These are phyloP conservation scores for Delphinella strobiligena DNA, from an alignment of 2,329 filamentous ascomycete species.

Conservation along the genomic window DNA sequence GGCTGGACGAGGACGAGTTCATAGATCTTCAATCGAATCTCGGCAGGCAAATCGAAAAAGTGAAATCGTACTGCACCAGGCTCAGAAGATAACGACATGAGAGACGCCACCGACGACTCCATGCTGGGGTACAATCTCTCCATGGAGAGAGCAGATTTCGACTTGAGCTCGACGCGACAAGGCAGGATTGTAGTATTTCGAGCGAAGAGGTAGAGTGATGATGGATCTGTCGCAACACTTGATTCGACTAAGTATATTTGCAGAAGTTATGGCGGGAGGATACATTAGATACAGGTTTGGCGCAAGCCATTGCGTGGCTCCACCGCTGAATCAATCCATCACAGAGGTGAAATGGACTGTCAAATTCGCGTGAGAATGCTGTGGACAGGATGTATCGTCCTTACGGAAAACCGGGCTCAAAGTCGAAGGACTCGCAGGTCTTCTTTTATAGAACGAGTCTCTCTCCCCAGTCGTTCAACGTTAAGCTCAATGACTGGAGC, in stretches of 20 bases:
- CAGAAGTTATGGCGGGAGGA: not conserved
- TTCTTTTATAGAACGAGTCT: conserved; percentile 4
- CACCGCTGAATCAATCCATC: conserved; percentile 3
- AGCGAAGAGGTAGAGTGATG: too few relatives aligned
- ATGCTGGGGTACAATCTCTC: not conserved
- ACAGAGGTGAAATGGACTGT: not conserved
- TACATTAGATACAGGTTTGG: not conserved
- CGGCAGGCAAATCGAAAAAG: conserved; percentile 57
- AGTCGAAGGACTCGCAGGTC: not conserved
- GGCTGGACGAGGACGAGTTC: conserved; percentile 47
- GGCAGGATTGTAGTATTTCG: too few relatives aligned
- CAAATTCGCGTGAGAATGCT: not conserved
- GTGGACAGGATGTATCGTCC: not conserved
- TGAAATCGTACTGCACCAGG: conserved; percentile 36
- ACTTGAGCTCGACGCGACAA: too few relatives aligned
- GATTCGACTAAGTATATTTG: too few relatives aligned
- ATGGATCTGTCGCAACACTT: too few relatives aligned
- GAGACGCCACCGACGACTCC: conserved; percentile 1
- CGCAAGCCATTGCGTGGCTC: conserved; percentile 5
- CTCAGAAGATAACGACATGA: not conserved
- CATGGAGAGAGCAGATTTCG: not conserved
- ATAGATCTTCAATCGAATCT: conserved; percentile 60
- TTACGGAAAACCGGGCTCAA: conserved; percentile 5
- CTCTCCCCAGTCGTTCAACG: conserved; percentile 1
- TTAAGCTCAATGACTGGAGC: not conserved